Evolutionary conservation across 129 eudicot species (phyloP), one percentile per base, ranked within the genome.

Genomic region (Ambrosia trifida): DNA sequence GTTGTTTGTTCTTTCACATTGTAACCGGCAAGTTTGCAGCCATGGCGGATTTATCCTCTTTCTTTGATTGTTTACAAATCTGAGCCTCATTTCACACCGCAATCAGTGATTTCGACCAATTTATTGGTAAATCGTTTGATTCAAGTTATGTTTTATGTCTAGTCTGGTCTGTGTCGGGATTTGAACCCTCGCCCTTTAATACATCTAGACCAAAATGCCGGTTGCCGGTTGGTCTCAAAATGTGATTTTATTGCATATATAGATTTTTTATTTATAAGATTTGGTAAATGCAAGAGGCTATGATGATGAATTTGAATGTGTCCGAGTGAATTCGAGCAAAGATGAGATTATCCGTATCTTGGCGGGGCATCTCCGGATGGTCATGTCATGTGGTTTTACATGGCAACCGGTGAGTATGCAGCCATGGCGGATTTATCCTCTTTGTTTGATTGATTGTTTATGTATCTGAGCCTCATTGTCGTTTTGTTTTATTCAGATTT

Each of bases 361-460:
- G 44, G 44, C 10, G 11, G 44, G 44, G 44, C 44, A 7, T 5
- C 44, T 24, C 44, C 44, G 11, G 44, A 40, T 40, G 11, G 44
- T 40, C 44, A 40, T 12, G 44, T 40, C 44, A 40, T 7, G 44
- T 40, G 44, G 44, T 40, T 40, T 40, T 10, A 40, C 44, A 64
- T 35, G 41, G 69, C 69, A 64, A 40, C n/a, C 31, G 5, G 11
- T 41, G 8, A 43, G 12, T 69, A 52, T 69, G 74, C 51, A 69
- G 74, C 64, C 74, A 69, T 69, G 51, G 52, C 24, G 38, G 63
- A 50, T 50, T 33, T 33, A 50, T 69, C 73, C 62, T 50, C 62
- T 50, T 66, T 66, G 36, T 51, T 38, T 17, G 16, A n/a, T n/a
- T n/a, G n/a, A 7, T 68, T 68, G 46, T 30, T 68, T 68, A 68